Conservation (phyloP, 257 asterid genomes). For the Capsicum chinense region DNA sequence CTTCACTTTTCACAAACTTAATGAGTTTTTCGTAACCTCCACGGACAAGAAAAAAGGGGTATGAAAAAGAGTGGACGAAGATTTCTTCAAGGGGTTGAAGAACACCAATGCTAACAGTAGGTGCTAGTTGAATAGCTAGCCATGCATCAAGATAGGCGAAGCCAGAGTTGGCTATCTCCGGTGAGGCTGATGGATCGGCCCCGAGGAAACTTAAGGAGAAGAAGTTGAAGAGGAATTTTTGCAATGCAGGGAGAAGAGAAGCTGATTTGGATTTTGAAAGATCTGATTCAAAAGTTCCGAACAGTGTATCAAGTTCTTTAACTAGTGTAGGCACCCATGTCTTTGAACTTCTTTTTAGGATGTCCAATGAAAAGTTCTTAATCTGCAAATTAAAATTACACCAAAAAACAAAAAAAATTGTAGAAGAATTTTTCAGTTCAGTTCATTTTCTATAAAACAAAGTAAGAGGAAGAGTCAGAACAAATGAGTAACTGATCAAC, state of each 20-base stretch:
- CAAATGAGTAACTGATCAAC: background rate
- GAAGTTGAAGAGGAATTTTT: constrained; percentile 75
- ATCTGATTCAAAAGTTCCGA: constrained; percentile 57
- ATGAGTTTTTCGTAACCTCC: constrained; percentile 68
- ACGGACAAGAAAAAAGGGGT: constrained; percentile 67
- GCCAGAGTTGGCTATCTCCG: constrained; percentile 60
- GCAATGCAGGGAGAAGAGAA: constrained; percentile 47
- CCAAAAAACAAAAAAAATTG: background rate
- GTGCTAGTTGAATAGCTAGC: constrained; percentile 79
- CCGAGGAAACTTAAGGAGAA: constrained; percentile 64
- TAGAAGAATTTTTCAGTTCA: background rate
- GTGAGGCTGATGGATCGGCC: constrained; percentile 60
- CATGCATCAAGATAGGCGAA: constrained; percentile 61
- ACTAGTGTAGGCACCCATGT: constrained; percentile 68
- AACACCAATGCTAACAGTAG: constrained; percentile 49
- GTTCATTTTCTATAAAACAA: background rate
- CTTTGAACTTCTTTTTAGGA: constrained; percentile 67
- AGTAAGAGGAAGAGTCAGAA: background rate
- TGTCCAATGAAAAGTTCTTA: constrained; percentile 64
- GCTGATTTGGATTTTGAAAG: constrained; percentile 49
- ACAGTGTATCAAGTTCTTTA: constrained; percentile 60
- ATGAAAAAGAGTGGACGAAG: constrained; percentile 79
- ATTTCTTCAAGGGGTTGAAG: constrained; percentile 78
- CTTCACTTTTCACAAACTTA: constrained; percentile 52
- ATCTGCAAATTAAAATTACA: constrained; percentile 43